Base-by-base conservation (phyloP, 164 flowering plant genomes). In the Chloranthus sessilifolius region DNA sequence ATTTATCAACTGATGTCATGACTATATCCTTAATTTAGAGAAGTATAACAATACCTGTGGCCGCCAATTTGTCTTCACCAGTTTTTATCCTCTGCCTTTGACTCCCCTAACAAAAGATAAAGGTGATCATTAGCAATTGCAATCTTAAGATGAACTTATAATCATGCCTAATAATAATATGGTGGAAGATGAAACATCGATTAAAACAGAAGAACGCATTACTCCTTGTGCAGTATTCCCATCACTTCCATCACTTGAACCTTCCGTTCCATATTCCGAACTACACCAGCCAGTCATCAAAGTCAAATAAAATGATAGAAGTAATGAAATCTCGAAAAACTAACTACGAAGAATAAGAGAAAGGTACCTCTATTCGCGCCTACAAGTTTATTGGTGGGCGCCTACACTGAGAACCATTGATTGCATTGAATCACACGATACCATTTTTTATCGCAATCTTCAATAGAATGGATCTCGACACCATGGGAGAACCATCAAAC, bases 221-320 rank as follows among this genome's bases (percentile, higher is more conserved):
- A 81, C 96, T 73, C 61, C 65, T 33, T 15, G 7, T 20, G 68
- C 50, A 39, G 84, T 76, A 60, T 74, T 77, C 41, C 80, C 82
- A 62, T 82, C 76, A 69, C 95, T 89, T 42, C 86, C 88, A 58
- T 77, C 76, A 61, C 80, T 80, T 6, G 97, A 81, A 56, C 74
- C 88, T 56, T 79, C 94, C n/a, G 47, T 48, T 17, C 65, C 64
- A 41, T 17, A 22, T 44, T 65, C 68, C 50, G 1, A 61, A 60
- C 77, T 73, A 38, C 21, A 20, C 17, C 7, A 30, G 19, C 35
- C n/a, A 15, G 50, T 44, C 35, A 44, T 17, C 11, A 3, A 21
- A 23, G 12, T 40, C 43, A 37, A 34, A 44, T n/a, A n/a, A n/a
- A n/a, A n/a, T n/a, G n/a, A n/a, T n/a, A n/a, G n/a, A 28, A 27